These are phyloP conservation scores for Raddia distichophylla DNA, from an alignment of 176 grass and related monocot genomes.

Conservation along the genomic window DNA sequence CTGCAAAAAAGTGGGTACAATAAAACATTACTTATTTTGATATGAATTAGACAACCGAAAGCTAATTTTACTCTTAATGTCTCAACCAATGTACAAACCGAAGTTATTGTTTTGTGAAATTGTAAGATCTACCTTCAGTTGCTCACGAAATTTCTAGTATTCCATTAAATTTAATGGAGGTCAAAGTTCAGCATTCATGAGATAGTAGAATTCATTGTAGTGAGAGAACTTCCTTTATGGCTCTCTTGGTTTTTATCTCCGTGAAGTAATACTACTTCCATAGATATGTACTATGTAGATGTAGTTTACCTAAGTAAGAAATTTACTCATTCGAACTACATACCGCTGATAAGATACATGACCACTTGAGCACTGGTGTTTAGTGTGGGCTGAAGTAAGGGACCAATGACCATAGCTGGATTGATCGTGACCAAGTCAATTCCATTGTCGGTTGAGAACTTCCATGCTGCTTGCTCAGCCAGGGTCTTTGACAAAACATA, in stretches of 20 bases:
- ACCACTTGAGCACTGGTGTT: conserved; percentile 43
- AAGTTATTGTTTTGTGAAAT: not conserved
- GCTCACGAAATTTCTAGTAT: not conserved
- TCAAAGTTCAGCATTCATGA: not conserved
- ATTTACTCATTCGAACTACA: not conserved
- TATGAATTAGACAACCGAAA: not conserved
- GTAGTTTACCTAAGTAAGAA: not conserved
- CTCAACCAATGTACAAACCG: not conserved
- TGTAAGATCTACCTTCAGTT: not conserved
- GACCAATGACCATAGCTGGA: conserved; percentile 51
- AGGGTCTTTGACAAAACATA: conserved; percentile 56
- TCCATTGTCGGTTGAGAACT: conserved; percentile 51
- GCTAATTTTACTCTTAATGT: not conserved
- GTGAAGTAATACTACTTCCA: no score
- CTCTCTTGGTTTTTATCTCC: no score
- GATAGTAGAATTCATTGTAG: not conserved
- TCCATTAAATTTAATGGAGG: not conserved
- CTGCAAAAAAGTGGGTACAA: conserved; percentile 25
- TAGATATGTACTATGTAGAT: not conserved
- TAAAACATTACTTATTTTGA: conserved; percentile 1
- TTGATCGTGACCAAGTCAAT: conserved; percentile 54
- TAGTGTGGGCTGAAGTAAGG: conserved; percentile 56
- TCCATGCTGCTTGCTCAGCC: conserved; percentile 52
- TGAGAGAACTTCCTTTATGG: not conserved
- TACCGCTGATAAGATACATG: conserved; percentile 44